Base-by-base conservation (phyloP, 768 basidiomycete species). In the Mycena metata region DNA sequence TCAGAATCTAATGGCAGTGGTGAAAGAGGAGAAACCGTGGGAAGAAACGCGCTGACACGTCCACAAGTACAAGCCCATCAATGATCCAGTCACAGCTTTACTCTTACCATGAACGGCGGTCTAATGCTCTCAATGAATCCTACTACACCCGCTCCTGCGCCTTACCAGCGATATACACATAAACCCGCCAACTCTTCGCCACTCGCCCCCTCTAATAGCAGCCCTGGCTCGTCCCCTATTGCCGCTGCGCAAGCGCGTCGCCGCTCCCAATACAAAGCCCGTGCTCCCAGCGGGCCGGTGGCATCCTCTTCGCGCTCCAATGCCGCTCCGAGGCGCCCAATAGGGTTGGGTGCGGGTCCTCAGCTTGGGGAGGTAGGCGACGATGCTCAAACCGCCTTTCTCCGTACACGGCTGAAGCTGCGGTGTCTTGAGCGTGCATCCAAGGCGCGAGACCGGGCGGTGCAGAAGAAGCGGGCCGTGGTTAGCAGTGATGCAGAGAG, bases 391-490 rank as follows among this genome's bases (percentile, higher is more conserved):
- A 89, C 86, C 46, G 71, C 79, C 5, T 85, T 92, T 52, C 76
- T 93, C 54, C 79, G 89, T 30, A 88, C 90, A 58, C 84, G 86
- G 35, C 86, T 92, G 68, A 86, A 86, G 72, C 86, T 85, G 5
- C 84, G 86, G 56, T 92, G 90, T 76, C 74, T 90, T 49, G 89
- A 91, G 74, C 82, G 90, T 21, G 90, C 89, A 0, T 81, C 82
- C 39, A 85, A 84, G 69, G 88, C 87, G 23, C 82, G 91, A 51
- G 83, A 83, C 46, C 83, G 81, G 35, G 85, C 85, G 13, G 76
- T 90, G 16, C 69, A 69, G 43, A 73, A 76, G 35, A 75, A 76
- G 23, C 79, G 78, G 17, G 77, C 78, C 65, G 83, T 83, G 21
- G 73, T 77, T 11, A 88, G 85, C 67, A 88, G 89, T 70, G 89